Evolutionary conservation across 306 rosid species (phyloP).

Genomic region (Rosa rugosa): DNA sequence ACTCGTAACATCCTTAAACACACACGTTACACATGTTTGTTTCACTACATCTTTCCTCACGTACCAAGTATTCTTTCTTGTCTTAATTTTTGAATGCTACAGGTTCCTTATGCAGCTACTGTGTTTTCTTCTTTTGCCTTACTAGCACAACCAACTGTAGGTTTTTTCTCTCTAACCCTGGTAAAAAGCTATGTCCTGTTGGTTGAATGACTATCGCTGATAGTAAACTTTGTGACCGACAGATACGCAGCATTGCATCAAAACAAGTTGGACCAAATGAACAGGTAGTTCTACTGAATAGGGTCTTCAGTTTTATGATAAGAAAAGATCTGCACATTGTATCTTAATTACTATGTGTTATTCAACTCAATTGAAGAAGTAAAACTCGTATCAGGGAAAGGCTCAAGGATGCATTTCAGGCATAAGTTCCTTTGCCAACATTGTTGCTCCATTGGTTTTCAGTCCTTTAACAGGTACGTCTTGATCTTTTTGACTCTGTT

Average conservation of each 20-base stretch:
- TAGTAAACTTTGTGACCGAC: constrained; percentile 18
- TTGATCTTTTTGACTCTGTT: not conserved
- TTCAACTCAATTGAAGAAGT: not conserved
- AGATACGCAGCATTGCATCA: constrained; percentile 87
- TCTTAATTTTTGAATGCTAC: constrained; percentile 30
- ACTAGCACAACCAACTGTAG: constrained; percentile 65
- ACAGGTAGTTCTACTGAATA: constrained; percentile 50
- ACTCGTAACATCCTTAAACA: not conserved
- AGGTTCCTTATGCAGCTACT: constrained; percentile 83
- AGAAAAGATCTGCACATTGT: not conserved
- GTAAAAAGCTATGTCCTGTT: not conserved
- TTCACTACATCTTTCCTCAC: not conserved
- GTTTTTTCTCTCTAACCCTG: constrained; percentile 22
- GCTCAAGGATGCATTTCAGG: constrained; percentile 90
- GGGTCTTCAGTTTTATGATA: not conserved
- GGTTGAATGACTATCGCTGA: constrained; percentile 9
- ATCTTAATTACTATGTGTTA: not conserved
- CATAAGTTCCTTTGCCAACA: constrained; percentile 68
- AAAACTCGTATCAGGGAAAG: constrained; percentile 57
- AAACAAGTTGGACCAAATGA: constrained; percentile 75
- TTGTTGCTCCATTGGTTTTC: constrained; percentile 66
- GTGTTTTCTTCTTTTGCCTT: constrained; percentile 42
- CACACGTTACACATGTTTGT: not conserved
- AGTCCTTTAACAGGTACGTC: constrained; percentile 80
- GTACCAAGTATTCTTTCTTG: not conserved